Percentiles rank a stretch among this genome's conserved stretches.
Evolutionary conservation across 1,284 basidiomycete genomes (phyloP).

Genomic region (Calocybe gambosa): DNA sequence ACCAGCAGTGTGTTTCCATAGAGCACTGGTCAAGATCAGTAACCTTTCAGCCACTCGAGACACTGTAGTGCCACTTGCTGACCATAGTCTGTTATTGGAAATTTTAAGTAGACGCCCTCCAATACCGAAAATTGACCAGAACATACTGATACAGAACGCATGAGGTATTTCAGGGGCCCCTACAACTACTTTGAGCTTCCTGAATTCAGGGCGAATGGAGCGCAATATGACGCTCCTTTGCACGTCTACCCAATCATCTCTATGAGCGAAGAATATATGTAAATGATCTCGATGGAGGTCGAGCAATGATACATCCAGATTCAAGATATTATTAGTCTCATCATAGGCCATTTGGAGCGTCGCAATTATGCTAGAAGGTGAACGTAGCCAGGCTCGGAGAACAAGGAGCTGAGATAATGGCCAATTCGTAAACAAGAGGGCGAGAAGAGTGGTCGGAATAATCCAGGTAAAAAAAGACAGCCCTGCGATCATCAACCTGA

Average conservation of each 20-base stretch:
- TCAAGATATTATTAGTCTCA: constrained; percentile 56
- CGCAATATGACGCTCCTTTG: constrained; percentile 36
- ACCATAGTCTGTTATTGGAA: constrained; percentile 41
- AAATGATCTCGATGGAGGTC: too few relatives aligned
- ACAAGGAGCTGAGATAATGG: constrained; percentile 41
- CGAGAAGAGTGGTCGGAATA: constrained; percentile 27
- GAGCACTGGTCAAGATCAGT: too few relatives aligned
- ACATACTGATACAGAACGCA: constrained; percentile 62
- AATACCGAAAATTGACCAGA: constrained; percentile 40
- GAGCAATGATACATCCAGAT: too few relatives aligned
- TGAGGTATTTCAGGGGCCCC: constrained; percentile 46
- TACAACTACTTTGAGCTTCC: constrained; percentile 34
- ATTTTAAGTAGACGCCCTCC: constrained; percentile 37
- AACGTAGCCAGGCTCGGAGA: constrained; percentile 39
- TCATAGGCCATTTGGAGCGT: constrained; percentile 52
- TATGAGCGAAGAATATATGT: constrained; percentile 50
- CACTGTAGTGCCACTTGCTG: constrained; percentile 43
- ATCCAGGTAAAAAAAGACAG: constrained; percentile 22
- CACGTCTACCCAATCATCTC: constrained; percentile 56
- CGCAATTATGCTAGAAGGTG: constrained; percentile 39
- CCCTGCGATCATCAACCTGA: too few relatives aligned
- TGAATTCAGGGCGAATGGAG: constrained; percentile 27
- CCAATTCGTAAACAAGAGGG: constrained; percentile 34
- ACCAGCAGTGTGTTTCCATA: too few relatives aligned
- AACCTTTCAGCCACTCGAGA: constrained; percentile 35